A percentile compares a stretch with the other conserved stretches of the same genome.
Evolutionary conservation across 306 rosid genomes (phyloP).

Genomic region (Alnus glutinosa): DNA sequence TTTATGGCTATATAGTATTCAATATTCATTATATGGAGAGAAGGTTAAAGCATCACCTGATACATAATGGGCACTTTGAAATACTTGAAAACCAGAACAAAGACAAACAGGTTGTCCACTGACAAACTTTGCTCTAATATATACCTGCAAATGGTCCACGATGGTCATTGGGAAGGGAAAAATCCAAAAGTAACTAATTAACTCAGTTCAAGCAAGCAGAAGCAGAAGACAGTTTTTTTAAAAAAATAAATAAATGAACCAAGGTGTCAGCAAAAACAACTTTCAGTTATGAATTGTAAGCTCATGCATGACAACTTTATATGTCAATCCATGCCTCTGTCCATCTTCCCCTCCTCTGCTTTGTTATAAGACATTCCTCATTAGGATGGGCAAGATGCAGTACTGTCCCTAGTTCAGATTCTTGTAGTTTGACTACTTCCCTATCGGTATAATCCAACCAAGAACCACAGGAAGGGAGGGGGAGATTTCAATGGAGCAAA

Average conservation of each 20-base stretch:
- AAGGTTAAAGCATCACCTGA: constrained; percentile 58
- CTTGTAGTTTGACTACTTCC: constrained; percentile 21
- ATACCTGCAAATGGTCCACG: constrained; percentile 53
- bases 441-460: constrained; percentile 6
- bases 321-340: neutral
- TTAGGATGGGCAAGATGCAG: neutral
- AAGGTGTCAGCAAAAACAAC: constrained; percentile 10
- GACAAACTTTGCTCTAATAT: constrained; percentile 95
- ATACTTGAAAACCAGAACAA: constrained; percentile 86
- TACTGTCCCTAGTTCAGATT: neutral
- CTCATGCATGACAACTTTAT: neutral
- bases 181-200: constrained; percentile 3
- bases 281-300: constrained; percentile 8
- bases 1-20: constrained; percentile 14
- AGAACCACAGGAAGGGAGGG: constrained; percentile 8
- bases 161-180: constrained; percentile 5
- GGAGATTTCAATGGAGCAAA: neutral
- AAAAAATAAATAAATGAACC: constrained; percentile 7
- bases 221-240: neutral
- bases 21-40: constrained; percentile 3
- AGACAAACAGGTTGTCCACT: constrained; percentile 89
- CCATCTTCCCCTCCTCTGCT: neutral
- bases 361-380: neutral
- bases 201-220: constrained; percentile 20
- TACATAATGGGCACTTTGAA: constrained; percentile 82